phyloP scores from a whole-genome alignment of 805 yeast genomes.

The Candida adriatica region DNA sequence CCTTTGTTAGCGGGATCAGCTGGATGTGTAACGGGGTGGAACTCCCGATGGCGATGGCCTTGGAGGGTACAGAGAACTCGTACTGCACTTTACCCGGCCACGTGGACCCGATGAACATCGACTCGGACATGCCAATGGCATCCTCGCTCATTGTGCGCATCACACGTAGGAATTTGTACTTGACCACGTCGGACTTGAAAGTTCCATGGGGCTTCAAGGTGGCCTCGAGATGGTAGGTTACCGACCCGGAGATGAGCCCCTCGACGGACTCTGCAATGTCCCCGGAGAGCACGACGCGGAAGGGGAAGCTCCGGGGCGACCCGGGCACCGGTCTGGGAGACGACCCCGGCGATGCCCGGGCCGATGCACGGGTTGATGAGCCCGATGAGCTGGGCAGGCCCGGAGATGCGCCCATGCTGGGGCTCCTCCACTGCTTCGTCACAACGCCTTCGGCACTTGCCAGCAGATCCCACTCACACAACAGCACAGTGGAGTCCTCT shows the following conservation, averaged over 20 bases:
- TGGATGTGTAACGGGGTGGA: conserved; percentile 58
- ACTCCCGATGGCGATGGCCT: conserved; percentile 82
- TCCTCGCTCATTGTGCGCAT: conserved; percentile 78
- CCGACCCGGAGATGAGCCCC: conserved; percentile 75
- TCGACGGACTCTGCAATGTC: conserved; percentile 76
- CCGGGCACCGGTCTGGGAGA: conserved; percentile 4
- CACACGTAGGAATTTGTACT: conserved; percentile 58
- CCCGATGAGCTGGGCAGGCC: conserved; percentile 1
- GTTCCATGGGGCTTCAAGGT: conserved; percentile 40
- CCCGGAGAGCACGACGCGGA: conserved; percentile 72
- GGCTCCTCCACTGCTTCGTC: conserved; percentile 2
- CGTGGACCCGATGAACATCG: conserved; percentile 82
- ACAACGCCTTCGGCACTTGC: conserved; percentile 23
- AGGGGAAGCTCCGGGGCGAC: conserved; percentile 38
- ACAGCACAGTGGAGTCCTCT: conserved; percentile 55
- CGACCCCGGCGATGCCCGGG: conserved; percentile 1
- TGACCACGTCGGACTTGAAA: conserved; percentile 41
- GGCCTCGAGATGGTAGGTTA: conserved; percentile 66
- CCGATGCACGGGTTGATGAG: conserved; percentile 3
- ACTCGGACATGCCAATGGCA: conserved; percentile 62
- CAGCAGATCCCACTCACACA: conserved; percentile 59
- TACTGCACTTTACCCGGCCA: conserved; percentile 90
- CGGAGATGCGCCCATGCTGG: no score
- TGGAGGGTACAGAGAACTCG: conserved; percentile 75
- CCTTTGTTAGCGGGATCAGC: conserved; percentile 73